Conservation (phyloP, 495 filamentous ascomycete species). For the Lindgomyces ingoldianus region DNA sequence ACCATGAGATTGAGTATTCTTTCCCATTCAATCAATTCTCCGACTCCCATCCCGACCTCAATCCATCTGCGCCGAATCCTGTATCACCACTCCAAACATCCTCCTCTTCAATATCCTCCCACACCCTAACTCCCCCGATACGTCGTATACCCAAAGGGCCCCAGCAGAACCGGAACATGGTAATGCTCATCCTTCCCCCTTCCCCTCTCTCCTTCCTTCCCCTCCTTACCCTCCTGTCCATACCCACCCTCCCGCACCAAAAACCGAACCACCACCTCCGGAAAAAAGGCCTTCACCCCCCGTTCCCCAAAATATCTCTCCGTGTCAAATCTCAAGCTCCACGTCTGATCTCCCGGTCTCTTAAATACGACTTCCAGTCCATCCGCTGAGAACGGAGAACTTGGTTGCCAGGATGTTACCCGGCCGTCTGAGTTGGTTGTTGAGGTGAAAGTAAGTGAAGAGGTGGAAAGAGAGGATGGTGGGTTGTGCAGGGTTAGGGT, state of each 20-base stretch:
- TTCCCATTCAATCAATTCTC: too few species aligned
- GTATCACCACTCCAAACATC: background rate
- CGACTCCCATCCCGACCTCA: too few species aligned
- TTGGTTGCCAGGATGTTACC: slow-evolving; percentile 72
- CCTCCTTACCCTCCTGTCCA: too few species aligned
- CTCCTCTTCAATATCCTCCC: background rate
- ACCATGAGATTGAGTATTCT: too few species aligned
- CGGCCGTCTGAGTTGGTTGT: slow-evolving; percentile 85
- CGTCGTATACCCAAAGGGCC: slow-evolving; percentile 90
- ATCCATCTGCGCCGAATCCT: background rate
- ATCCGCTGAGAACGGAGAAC: slow-evolving; percentile 46
- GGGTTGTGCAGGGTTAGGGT: slow-evolving; percentile 52
- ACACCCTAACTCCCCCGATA: slow-evolving; percentile 65
- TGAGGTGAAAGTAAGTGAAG: slow-evolving; percentile 57
- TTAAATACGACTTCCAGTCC: slow-evolving; percentile 50
- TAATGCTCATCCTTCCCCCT: slow-evolving; percentile 62
- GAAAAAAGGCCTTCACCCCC: slow-evolving; percentile 74
- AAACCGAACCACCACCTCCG: slow-evolving; percentile 86
- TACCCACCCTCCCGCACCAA: slow-evolving; percentile 59
- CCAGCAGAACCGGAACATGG: slow-evolving; percentile 87
- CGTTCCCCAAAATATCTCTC: slow-evolving; percentile 72
- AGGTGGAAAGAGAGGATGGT: slow-evolving; percentile 37
- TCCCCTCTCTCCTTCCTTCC: too few species aligned
- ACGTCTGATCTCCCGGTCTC: slow-evolving; percentile 53
- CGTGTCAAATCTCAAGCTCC: slow-evolving; percentile 77